These are phyloP conservation scores for Xylariales sp. DNA, from an alignment of 2,329 filamentous ascomycete genomes.

Conservation along the genomic window DNA sequence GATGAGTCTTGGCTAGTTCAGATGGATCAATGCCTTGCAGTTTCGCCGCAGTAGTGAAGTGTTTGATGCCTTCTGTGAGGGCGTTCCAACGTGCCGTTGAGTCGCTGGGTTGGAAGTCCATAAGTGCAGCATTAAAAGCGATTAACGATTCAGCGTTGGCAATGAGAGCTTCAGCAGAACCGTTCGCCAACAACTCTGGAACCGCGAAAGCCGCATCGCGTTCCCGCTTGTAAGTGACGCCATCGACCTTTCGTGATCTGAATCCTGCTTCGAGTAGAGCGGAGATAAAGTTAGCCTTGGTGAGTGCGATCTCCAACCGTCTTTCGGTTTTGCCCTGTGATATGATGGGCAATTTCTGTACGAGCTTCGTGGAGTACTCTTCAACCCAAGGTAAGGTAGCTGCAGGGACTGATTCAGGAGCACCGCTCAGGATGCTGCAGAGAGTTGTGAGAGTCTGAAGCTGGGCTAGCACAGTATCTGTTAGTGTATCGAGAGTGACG, in stretches of 20 bases:
- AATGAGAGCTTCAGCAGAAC: constrained; percentile 16
- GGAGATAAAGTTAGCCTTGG: constrained; percentile 20
- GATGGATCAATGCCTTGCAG: constrained; percentile 14
- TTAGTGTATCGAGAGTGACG: constrained; percentile 57
- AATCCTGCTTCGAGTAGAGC: constrained; percentile 22
- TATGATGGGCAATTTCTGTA: constrained; percentile 31
- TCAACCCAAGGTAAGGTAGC: constrained; percentile 50
- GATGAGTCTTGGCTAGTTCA: constrained; percentile 23
- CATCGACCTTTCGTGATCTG: constrained; percentile 18
- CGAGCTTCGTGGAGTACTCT: constrained; percentile 47
- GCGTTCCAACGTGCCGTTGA: constrained; percentile 22
- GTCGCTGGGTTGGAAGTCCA: constrained; percentile 14
- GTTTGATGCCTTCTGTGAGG: constrained; percentile 19
- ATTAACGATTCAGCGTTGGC: constrained; percentile 22
- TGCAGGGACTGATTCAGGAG: constrained; percentile 27
- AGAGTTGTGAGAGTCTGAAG: constrained; percentile 49
- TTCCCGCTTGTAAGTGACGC: constrained; percentile 20
- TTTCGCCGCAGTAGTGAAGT: constrained; percentile 17
- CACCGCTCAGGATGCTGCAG: constrained; percentile 41
- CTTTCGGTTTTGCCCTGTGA: constrained; percentile 14
- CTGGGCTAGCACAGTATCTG: constrained; percentile 65
- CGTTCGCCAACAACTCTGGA: constrained; percentile 15
- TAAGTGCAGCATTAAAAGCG: constrained; percentile 21
- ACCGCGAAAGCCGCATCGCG: constrained; percentile 22
- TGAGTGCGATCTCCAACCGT: constrained; percentile 21